Conservation (phyloP, 2,329 filamentous ascomycete genomes). For the Eutypa lata region DNA sequence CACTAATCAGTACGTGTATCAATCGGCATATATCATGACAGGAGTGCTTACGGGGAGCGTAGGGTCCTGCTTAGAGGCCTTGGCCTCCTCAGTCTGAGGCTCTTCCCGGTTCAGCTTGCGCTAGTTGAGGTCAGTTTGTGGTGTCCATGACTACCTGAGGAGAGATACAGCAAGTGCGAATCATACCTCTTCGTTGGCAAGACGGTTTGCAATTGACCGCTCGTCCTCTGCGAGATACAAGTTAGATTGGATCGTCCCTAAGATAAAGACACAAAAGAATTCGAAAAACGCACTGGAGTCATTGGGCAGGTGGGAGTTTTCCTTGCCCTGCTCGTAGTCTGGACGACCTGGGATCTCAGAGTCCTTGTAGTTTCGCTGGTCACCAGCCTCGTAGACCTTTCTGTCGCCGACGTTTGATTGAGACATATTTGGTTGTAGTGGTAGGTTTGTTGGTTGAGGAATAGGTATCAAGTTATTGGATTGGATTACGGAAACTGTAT, state of each 20-base stretch:
- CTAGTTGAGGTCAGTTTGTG: slow-evolving; percentile 7
- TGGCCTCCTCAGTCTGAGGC: slow-evolving; percentile 41
- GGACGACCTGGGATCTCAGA: slow-evolving; percentile 48
- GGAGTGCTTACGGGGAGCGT: slow-evolving; percentile 49
- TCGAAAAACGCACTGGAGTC: slow-evolving; percentile 63
- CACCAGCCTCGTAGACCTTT: slow-evolving; percentile 69
- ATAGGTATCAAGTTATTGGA: too few species aligned
- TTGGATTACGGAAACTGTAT: too few species aligned
- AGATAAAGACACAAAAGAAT: not conserved
- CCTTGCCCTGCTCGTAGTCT: slow-evolving; percentile 69
- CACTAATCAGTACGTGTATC: not conserved
- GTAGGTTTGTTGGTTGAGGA: slow-evolving; percentile 1
- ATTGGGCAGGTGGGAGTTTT: slow-evolving; percentile 63
- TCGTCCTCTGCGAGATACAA: slow-evolving; percentile 56
- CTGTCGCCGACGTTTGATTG: slow-evolving; percentile 65
- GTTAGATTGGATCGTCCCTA: slow-evolving; percentile 12
- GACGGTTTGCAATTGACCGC: slow-evolving; percentile 68
- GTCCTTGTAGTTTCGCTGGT: slow-evolving; percentile 65
- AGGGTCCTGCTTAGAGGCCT: slow-evolving; percentile 54
- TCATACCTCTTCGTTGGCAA: slow-evolving; percentile 59
- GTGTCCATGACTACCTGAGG: not conserved
- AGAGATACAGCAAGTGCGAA: slow-evolving; percentile 3
- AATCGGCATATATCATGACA: slow-evolving; percentile 6
- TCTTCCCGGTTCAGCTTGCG: slow-evolving; percentile 34
- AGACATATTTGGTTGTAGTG: slow-evolving; percentile 15